Conservation (phyloP, 2,329 filamentous ascomycete species). For the Cladosporium cucumerinum region DNA sequence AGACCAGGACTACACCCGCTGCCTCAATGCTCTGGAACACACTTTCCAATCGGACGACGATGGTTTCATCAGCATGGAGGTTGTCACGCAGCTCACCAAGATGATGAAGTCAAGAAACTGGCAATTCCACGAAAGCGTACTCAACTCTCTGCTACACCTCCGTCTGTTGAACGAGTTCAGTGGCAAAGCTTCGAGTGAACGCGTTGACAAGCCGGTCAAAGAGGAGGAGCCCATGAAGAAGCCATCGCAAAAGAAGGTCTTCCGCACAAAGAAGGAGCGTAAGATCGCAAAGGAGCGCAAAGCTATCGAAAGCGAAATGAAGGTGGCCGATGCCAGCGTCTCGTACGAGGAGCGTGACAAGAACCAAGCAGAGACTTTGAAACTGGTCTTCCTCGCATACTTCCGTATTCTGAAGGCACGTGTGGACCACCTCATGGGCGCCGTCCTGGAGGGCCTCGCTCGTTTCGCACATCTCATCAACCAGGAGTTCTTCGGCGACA, state of each 20-base stretch:
- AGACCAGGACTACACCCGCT: conserved; percentile 74
- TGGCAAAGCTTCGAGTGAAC: conserved; percentile 75
- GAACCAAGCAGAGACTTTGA: conserved; percentile 93
- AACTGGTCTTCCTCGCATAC: conserved; percentile 91
- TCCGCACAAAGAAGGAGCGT: conserved; percentile 81
- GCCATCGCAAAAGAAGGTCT: conserved; percentile 75
- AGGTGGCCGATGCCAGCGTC: conserved; percentile 83
- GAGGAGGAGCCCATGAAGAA: conserved; percentile 48
- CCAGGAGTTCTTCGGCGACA: conserved; percentile 96
- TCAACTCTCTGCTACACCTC: conserved; percentile 88
- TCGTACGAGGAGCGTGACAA: conserved; percentile 88
- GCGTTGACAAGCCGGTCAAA: conserved; percentile 60
- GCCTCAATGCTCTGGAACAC: conserved; percentile 71
- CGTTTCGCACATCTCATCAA: conserved; percentile 97
- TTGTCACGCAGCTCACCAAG: conserved; percentile 78
- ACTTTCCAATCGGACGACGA: conserved; percentile 87
- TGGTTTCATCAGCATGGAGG: conserved; percentile 81
- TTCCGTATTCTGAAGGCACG: conserved; percentile 89
- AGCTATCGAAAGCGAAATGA: conserved; percentile 86
- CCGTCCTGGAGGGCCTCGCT: conserved; percentile 87
- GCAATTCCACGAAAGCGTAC: conserved; percentile 74
- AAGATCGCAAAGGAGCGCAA: conserved; percentile 85
- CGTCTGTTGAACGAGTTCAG: conserved; percentile 85
- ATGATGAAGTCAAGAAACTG: conserved; percentile 93
- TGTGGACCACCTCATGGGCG: conserved; percentile 85